Evolutionary conservation across 2,329 filamentous ascomycete species (phyloP).

Genomic region (Dichotomopilus funicola): DNA sequence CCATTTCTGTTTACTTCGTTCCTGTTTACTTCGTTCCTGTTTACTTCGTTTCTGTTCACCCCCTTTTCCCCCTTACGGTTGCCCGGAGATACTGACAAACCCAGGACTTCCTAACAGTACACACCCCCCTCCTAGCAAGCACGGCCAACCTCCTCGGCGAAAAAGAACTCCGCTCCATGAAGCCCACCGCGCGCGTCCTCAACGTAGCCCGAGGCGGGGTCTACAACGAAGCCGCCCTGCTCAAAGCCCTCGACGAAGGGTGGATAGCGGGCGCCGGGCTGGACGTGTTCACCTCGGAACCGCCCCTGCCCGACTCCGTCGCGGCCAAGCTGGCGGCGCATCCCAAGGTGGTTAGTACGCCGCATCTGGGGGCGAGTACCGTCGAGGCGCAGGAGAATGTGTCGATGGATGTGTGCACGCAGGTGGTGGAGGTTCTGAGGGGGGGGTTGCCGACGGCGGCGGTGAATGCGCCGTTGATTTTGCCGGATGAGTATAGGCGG

Average conservation of each 20-base stretch:
- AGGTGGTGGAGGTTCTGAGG: conserved; percentile 65
- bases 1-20: background rate
- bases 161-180: conserved; percentile 63
- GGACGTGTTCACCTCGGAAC: conserved; percentile 74
- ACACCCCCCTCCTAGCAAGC: conserved; percentile 71
- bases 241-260: conserved; percentile 62
- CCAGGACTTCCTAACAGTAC: conserved; percentile 68
- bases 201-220: conserved; percentile 78
- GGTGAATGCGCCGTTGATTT: conserved; percentile 74
- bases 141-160: conserved; percentile 68
- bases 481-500: conserved; percentile 73
- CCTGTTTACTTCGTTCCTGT: background rate
- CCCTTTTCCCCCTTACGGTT: background rate
- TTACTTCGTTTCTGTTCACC: too few relatives aligned
- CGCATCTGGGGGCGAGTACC: conserved; percentile 73
- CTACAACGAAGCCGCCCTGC: conserved; percentile 67
- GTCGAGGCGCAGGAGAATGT: conserved; percentile 81
- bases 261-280: conserved; percentile 71
- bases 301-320: conserved; percentile 47
- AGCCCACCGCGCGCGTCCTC: conserved; percentile 63
- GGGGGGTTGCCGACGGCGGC: conserved; percentile 69
- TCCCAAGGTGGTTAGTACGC: conserved; percentile 67
- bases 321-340: conserved; percentile 61
- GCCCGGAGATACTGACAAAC: background rate
- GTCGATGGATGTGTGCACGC: conserved; percentile 73